These are phyloP conservation scores for Eucalyptus lansdowneana DNA, from an alignment of 345 rosid species.

Conservation along the genomic window DNA sequence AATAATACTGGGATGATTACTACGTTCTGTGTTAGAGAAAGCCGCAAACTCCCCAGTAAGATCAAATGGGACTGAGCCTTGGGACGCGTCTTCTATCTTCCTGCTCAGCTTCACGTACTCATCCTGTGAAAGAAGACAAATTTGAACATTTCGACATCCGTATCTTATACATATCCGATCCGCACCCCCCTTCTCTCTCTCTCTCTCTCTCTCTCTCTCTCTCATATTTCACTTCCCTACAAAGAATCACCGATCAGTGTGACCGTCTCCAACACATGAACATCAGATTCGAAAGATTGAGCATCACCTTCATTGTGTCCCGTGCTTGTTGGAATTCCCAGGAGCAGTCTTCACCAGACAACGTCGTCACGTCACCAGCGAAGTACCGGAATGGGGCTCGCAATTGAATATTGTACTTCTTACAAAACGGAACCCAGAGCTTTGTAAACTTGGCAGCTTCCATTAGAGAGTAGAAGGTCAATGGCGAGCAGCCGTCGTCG, in stretches of 20 bases:
- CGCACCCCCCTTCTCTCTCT: neutral
- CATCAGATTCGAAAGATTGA: neutral
- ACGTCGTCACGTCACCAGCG: neutral
- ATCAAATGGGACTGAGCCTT: neutral
- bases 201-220: neutral
- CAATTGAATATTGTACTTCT: constrained; percentile 28
- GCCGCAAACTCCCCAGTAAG: constrained; percentile 16
- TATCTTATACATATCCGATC: neutral
- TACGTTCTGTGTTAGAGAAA: constrained; percentile 17
- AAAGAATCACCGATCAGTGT: neutral
- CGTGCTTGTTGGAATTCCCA: constrained; percentile 35
- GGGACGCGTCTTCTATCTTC: constrained; percentile 25
- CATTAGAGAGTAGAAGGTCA: constrained; percentile 40
- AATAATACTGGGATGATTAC: constrained; percentile 42
- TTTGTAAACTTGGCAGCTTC: constrained; percentile 55
- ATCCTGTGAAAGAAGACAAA: constrained; percentile 8
- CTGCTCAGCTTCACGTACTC: constrained; percentile 30
- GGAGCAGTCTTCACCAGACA: neutral
- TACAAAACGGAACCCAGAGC: constrained; percentile 73
- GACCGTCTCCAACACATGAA: neutral
- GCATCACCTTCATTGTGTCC: constrained; percentile 32
- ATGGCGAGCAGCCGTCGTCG: constrained; percentile 46
- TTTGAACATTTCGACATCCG: neutral
- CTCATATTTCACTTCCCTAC: neutral
- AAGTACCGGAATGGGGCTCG: constrained; percentile 81